phyloP scores from a whole-genome alignment of 129 eudicot genomes.

The Calendula officinalis region DNA sequence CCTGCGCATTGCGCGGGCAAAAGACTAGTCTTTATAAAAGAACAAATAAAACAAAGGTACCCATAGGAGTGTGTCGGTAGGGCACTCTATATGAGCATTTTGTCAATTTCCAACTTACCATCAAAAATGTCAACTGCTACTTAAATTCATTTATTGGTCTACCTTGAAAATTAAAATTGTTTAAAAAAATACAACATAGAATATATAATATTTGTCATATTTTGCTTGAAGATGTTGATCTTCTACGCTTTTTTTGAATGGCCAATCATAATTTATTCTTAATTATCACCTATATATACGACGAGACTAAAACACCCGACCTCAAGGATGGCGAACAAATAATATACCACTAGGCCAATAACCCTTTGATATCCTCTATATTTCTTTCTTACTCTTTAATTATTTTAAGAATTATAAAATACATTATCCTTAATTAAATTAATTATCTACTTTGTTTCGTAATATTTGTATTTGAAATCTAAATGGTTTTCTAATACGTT shows the following conservation, averaged over 20 bases:
- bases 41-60: conserved; percentile 3
- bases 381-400: neutral
- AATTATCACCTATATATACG: too few relatives aligned
- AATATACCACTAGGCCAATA: too few relatives aligned
- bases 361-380: too few relatives aligned
- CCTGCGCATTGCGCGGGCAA: too few relatives aligned
- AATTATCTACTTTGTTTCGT: neutral
- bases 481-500: neutral
- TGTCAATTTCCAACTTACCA: conserved; percentile 29
- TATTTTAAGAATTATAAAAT: neutral
- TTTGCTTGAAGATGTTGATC: conserved; percentile 12
- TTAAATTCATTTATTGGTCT: conserved; percentile 32
- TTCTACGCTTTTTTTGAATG: too few relatives aligned
- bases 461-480: neutral
- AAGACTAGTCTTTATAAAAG: neutral
- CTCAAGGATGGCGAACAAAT: too few relatives aligned
- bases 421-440: neutral
- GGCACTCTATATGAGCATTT: conserved; percentile 12
- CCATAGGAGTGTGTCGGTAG: conserved; percentile 31
- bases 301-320: too few relatives aligned
- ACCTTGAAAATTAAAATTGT: conserved; percentile 5
- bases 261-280: too few relatives aligned
- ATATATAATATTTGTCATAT: conserved; percentile 6
- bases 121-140: conserved; percentile 28
- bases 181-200: conserved; percentile 7